phyloP scores from a whole-genome alignment of 2,329 filamentous ascomycete species.

The Alternaria sp. region DNA sequence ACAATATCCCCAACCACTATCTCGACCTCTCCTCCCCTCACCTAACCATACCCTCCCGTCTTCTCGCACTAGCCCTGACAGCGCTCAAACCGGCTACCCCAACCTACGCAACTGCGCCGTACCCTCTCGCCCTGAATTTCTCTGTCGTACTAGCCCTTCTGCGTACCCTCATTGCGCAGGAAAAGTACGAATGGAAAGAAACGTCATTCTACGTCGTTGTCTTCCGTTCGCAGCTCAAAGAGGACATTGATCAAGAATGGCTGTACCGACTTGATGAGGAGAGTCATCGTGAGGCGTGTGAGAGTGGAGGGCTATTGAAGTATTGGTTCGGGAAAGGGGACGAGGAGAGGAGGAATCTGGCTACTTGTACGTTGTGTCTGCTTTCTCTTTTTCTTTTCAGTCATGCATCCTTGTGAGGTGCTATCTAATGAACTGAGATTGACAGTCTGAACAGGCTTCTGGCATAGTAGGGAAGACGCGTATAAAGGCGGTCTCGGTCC shows the following conservation, averaged over 20 bases:
- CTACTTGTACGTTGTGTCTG: constrained; percentile 65
- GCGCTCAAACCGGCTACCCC: constrained; percentile 68
- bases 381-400: neutral
- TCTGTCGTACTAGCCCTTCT: constrained; percentile 67
- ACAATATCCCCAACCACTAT: constrained; percentile 74
- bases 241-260: constrained; percentile 71
- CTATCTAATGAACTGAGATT: neutral
- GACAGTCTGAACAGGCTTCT: constrained; percentile 64
- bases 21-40: constrained; percentile 69
- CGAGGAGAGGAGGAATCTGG: constrained; percentile 76
- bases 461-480: constrained; percentile 68
- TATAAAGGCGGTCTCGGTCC: constrained; percentile 67
- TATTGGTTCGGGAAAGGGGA: constrained; percentile 90
- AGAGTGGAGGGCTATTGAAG: constrained; percentile 83
- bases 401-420: neutral
- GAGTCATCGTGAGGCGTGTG: constrained; percentile 81
- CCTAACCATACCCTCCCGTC: constrained; percentile 70
- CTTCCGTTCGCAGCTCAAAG: constrained; percentile 78
- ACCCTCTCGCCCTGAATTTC: constrained; percentile 83
- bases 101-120: constrained; percentile 81
- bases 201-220: constrained; percentile 83
- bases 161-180: constrained; percentile 59
- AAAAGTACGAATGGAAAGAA: constrained; percentile 64
- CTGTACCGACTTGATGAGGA: constrained; percentile 78
- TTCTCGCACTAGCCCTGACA: constrained; percentile 77